These are phyloP conservation scores for Phtheirospermum japonicum DNA, from an alignment of 257 asterid species.

Conservation along the genomic window DNA sequence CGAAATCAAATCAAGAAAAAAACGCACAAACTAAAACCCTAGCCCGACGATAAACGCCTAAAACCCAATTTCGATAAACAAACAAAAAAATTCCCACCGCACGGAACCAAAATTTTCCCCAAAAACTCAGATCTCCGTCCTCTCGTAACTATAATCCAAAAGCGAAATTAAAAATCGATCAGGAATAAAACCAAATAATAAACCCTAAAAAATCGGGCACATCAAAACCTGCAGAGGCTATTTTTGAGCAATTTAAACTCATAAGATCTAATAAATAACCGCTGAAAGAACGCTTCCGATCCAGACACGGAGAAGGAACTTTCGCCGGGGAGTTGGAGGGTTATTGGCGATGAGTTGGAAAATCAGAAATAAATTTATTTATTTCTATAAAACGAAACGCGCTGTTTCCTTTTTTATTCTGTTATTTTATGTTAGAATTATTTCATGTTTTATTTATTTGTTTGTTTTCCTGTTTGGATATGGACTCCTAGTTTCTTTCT, in stretches of 20 bases:
- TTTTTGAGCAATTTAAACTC: slow-evolving; percentile 2
- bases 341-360: slow-evolving; percentile 40
- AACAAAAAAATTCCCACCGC: slow-evolving; percentile 20
- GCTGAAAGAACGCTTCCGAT: slow-evolving; percentile 25
- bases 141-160: slow-evolving; percentile 22
- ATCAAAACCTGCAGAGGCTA: slow-evolving; percentile 8
- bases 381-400: neutral
- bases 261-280: slow-evolving; percentile 25
- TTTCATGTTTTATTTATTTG: too few species aligned
- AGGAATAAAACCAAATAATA: slow-evolving; percentile 8
- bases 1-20: slow-evolving; percentile 27
- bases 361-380: neutral
- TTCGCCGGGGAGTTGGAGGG: slow-evolving; percentile 21
- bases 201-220: slow-evolving; percentile 28
- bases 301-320: slow-evolving; percentile 27
- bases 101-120: neutral
- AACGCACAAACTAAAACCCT: slow-evolving; percentile 35
- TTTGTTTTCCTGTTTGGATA: too few species aligned
- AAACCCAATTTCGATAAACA: slow-evolving; percentile 21
- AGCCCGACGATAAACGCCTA: slow-evolving; percentile 33
- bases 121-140: slow-evolving; percentile 33
- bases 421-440: too few species aligned
- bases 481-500: too few species aligned
- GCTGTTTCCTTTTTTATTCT: neutral
- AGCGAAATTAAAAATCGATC: slow-evolving; percentile 23